Conservation (phyloP, 345 rosid species). For the Arabis alpina region DNA sequence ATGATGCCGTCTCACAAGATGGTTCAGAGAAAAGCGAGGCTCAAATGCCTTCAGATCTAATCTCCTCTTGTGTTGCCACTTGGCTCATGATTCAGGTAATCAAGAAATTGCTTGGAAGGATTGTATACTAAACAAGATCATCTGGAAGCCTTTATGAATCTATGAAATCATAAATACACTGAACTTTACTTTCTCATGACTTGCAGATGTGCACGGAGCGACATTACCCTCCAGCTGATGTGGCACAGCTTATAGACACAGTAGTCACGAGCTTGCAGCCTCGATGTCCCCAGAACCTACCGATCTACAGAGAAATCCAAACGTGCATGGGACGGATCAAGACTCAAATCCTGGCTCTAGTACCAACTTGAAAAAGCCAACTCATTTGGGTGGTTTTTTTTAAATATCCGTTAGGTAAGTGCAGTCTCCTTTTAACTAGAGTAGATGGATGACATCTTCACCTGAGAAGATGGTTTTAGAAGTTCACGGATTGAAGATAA, state of each 20-base stretch:
- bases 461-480: conserved; percentile 24
- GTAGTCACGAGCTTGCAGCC: conserved; percentile 87
- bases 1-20: conserved; percentile 42
- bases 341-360: conserved; percentile 86
- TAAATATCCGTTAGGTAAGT: conserved; percentile 12
- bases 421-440: conserved; percentile 28
- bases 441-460: conserved; percentile 34
- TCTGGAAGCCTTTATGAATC: conserved; percentile 19
- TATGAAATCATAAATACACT: conserved; percentile 6
- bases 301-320: conserved; percentile 83
- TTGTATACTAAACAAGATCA: conserved; percentile 6
- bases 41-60: conserved; percentile 72
- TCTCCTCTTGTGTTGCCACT: conserved; percentile 85
- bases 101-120: conserved; percentile 9
- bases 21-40: conserved; percentile 51
- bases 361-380: conserved; percentile 58
- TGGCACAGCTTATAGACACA: conserved; percentile 87
- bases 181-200: conserved; percentile 25
- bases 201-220: conserved; percentile 86
- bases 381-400: background rate
- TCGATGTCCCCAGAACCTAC: conserved; percentile 73
- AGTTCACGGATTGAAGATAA: conserved; percentile 23
- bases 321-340: conserved; percentile 93
- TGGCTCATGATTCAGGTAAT: conserved; percentile 89
- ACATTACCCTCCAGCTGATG: conserved; percentile 86